Evolutionary conservation across 2,329 filamentous ascomycete genomes (phyloP), one percentile per base, ranked within the genome.

Genomic region (Karstenula rhodostoma): DNA sequence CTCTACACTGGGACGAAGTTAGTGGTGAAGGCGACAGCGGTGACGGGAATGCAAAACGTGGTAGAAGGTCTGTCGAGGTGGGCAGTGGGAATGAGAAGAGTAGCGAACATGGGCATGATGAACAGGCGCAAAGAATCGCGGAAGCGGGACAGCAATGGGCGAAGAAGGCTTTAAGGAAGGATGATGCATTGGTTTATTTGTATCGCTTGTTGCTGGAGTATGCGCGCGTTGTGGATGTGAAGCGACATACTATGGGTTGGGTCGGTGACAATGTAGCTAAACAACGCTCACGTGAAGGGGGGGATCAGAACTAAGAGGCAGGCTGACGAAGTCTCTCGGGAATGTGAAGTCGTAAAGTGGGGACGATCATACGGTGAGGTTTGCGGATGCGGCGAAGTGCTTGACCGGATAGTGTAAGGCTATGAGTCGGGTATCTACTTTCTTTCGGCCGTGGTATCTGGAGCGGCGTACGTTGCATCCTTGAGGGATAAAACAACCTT

Each of bases 181-280:
- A 92, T 69, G 90, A 93, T 71, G 91, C 92, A 89, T 83, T 88
- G 71, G 82, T 93, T 9, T 93, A 93, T 73, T 83, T 88, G 10
- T 81, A 89, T 60, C 80, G 90, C 32, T 71, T 93, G 64, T 42
- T 82, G 47, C 67, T 82, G 50, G 80, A 82, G 64, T 82, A 79
- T 70, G 80, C 76, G 9, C 69, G 81, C 52, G 52, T 83, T 12
- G 73, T 77, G 50, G 78, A 81, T 66, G 79, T 80, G 64, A 71
- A 74, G 27, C 66, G 81, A 52, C 76, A 81, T 33, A 68, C 64
- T 23, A 60, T 82, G 66, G 80, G 79, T 0, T 82, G 75, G 74
- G 76, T 77, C 17, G 76, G 54, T 3, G 73, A 77, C n/a, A n/a
- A n/a, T n/a, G n/a, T n/a, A n/a, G n/a, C n/a, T n/a, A n/a, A n/a